A percentile compares a stretch with the other conserved stretches of the same genome.
phyloP scores from a whole-genome alignment of 2,329 filamentous ascomycete genomes.

The Dothistroma pini region DNA sequence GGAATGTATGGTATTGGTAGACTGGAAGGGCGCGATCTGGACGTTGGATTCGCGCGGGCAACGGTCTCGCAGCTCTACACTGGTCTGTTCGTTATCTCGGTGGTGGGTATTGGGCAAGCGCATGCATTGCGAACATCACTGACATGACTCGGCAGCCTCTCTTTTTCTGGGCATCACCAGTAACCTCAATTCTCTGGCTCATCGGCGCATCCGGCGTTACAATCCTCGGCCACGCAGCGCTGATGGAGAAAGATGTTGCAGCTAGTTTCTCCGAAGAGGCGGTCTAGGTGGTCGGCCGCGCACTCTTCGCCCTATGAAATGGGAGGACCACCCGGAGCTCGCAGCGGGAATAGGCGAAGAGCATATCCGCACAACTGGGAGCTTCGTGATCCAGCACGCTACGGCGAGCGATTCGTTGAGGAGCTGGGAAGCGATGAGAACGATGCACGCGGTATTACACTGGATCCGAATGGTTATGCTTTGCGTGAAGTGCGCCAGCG shows the following conservation, averaged over 20 bases:
- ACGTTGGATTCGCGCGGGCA: constrained; percentile 76
- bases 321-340: constrained; percentile 95
- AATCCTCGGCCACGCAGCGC: constrained; percentile 80
- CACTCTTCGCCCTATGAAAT: constrained; percentile 78
- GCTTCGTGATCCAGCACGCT: constrained; percentile 37
- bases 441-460: constrained; percentile 42
- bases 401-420: constrained; percentile 52
- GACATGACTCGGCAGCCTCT: constrained; percentile 52
- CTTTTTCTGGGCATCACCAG: constrained; percentile 77
- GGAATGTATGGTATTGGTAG: constrained; percentile 92
- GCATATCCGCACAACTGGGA: constrained; percentile 40
- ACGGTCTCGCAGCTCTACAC: constrained; percentile 95
- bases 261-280: constrained; percentile 99
- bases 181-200: constrained; percentile 86
- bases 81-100: constrained; percentile 72
- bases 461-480: constrained; percentile 40
- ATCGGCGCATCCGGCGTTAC: constrained; percentile 92
- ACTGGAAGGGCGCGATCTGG: constrained; percentile 82
- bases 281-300: constrained; percentile 99
- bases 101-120: constrained; percentile 37
- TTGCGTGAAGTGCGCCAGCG: constrained; percentile 22
- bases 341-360: constrained; percentile 54
- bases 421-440: constrained; percentile 61
- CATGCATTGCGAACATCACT: background rate
- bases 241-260: constrained; percentile 58